Evolutionary conservation across 2,329 filamentous ascomycete species (phyloP), one percentile per base, ranked within the genome.

Genomic region (Claviceps pusilla): DNA sequence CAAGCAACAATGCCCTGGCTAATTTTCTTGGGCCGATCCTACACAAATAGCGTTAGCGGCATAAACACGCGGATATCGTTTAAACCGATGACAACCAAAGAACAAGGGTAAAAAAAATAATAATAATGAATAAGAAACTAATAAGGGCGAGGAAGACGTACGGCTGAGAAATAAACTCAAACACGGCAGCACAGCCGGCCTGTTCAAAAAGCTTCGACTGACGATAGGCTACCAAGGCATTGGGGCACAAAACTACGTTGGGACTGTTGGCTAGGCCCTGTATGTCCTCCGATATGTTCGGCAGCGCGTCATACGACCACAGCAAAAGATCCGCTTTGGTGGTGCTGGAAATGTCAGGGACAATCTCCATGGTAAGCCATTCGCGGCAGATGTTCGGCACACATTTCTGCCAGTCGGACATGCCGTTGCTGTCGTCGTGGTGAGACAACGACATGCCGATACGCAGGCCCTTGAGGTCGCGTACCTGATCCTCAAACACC

Each of bases 401-500:
- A 35, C 49, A 50, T 11, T 50, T 50, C 37, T 50, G 49, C 49
- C 37, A 50, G 49, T 50, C 45, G 55, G 58, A n/a, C 49, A 52
- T 50, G 59, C 24, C 37, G 7, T 42, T 31, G 49, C 49, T 31
- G 49, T 24, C 28, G 28, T 6, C 28, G 59, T 31, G 28, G n/a
- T 43, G 24, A 3, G 49, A 50, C 28, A 50, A 10, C 28, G 49
- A 50, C 49, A 50, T 50, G 16, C 49, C 49, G 9, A 50, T 12
- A 11, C 49, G 49, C 29, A 71, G 57, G 0, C 68, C 66, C 1
- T 56, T 55, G 2, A 73, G 56, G 0, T 65, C 64, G 4, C 58
- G 50, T 0, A 67, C 58, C 0, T 66, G 61, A 0, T 62, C 56
- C 7, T 61, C 56, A 28, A 70, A 69, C 0, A 86, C 65, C 0